phyloP scores from a whole-genome alignment of 2,329 filamentous ascomycete genomes.

The Bisporella sp. region DNA sequence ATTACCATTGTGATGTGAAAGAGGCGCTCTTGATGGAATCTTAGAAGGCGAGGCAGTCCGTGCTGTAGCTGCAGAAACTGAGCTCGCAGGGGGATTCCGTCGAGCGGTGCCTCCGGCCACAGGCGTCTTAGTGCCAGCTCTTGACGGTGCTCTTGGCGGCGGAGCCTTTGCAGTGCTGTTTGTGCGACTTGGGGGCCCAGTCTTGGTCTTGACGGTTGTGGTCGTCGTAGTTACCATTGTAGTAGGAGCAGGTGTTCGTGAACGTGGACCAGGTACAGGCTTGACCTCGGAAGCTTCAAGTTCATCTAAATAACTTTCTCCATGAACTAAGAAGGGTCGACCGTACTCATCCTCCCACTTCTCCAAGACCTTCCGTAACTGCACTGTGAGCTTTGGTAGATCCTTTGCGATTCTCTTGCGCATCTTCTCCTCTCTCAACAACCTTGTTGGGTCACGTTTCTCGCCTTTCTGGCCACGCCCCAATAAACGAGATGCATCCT shows the following conservation, averaged over 20 bases:
- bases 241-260: constrained; percentile 70
- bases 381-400: constrained; percentile 79
- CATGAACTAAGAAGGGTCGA: constrained; percentile 85
- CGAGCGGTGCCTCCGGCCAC: constrained; percentile 32
- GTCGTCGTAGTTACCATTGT: constrained; percentile 53
- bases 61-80: constrained; percentile 5
- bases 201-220: constrained; percentile 69
- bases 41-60: constrained; percentile 52
- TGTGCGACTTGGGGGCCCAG: constrained; percentile 39
- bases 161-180: constrained; percentile 23
- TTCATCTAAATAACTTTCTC: constrained; percentile 82
- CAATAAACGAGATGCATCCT: constrained; percentile 92
- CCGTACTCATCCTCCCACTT: constrained; percentile 92
- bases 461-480: constrained; percentile 87
- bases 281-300: constrained; percentile 59
- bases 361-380: constrained; percentile 77
- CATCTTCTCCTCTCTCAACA: constrained; percentile 96
- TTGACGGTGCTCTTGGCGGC: constrained; percentile 10
- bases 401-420: constrained; percentile 95
- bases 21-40: constrained; percentile 62
- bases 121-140: constrained; percentile 44
- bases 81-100: constrained; percentile 19
- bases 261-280: constrained; percentile 53
- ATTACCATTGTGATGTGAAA: constrained; percentile 61
- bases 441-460: constrained; percentile 86